A percentile compares a stretch with the other conserved stretches of the same genome.
phyloP scores from a whole-genome alignment of 2,329 filamentous ascomycete species.

The Xylaria sp. region DNA sequence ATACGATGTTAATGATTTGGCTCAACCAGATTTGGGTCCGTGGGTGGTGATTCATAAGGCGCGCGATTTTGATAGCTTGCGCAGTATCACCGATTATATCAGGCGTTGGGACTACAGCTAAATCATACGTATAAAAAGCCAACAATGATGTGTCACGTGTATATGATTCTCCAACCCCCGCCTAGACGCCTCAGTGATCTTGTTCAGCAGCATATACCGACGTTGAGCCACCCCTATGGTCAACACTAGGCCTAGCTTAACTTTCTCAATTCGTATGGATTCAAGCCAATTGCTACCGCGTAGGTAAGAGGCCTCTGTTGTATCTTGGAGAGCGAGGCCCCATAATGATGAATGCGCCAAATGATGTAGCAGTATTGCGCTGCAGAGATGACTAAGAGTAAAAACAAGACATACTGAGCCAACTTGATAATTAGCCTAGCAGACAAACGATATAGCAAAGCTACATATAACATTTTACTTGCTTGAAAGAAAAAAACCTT shows the following conservation, averaged over 20 bases:
- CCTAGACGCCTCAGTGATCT: not conserved
- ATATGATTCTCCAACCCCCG: not conserved
- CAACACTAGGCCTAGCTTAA: not conserved
- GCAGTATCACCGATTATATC: slow-evolving; percentile 18
- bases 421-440: too few species aligned
- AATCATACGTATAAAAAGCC: slow-evolving; percentile 26
- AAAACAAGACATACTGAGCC: not conserved
- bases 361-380: not conserved
- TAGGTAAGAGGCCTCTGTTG: not conserved
- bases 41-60: slow-evolving; percentile 17
- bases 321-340: not conserved
- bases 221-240: too few species aligned
- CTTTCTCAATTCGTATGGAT: not conserved
- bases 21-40: slow-evolving; percentile 16
- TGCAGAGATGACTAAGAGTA: not conserved
- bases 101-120: slow-evolving; percentile 25
- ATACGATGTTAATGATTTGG: slow-evolving; percentile 27
- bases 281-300: not conserved
- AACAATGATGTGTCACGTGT: slow-evolving; percentile 11
- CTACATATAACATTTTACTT: too few species aligned
- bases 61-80: slow-evolving; percentile 15
- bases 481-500: too few species aligned
- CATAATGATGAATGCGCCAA: not conserved
- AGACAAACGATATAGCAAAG: too few species aligned
- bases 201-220: not conserved